Conservation (phyloP, 1,139 yeast genomes). For the Saccharomyces pastorianus region DNA sequence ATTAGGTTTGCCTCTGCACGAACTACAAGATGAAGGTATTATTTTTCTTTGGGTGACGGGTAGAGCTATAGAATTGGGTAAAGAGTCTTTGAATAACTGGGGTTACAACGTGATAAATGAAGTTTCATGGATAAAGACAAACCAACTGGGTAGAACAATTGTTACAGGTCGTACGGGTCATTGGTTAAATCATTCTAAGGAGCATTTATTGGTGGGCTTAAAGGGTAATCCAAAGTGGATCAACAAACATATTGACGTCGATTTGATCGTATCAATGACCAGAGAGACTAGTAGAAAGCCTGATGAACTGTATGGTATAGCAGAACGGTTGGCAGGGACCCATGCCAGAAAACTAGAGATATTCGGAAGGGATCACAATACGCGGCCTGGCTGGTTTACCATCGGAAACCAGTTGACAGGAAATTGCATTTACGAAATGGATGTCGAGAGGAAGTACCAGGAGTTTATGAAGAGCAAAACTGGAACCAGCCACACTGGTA, state of each 20-base stretch:
- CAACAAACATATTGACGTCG: slow-evolving; percentile 56
- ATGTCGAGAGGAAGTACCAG: slow-evolving; percentile 35
- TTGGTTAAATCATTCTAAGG: slow-evolving; percentile 93
- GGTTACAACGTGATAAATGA: slow-evolving; percentile 76
- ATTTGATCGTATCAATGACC: slow-evolving; percentile 71
- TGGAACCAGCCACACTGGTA: neutral
- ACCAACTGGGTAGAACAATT: slow-evolving; percentile 78
- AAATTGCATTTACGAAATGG: slow-evolving; percentile 44
- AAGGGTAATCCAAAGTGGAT: slow-evolving; percentile 81
- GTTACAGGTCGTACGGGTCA: slow-evolving; percentile 96
- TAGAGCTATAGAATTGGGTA: slow-evolving; percentile 79
- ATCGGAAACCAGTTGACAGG: slow-evolving; percentile 64
- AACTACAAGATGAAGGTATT: slow-evolving; percentile 75
- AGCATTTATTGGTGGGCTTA: slow-evolving; percentile 75
- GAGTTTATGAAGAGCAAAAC: slow-evolving; percentile 5
- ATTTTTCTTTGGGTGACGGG: slow-evolving; percentile 91
- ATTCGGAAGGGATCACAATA: slow-evolving; percentile 80
- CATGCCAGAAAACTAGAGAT: slow-evolving; percentile 74
- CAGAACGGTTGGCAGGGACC: slow-evolving; percentile 73
- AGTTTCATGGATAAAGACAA: slow-evolving; percentile 82
- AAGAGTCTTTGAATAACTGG: slow-evolving; percentile 70
- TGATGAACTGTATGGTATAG: slow-evolving; percentile 77
- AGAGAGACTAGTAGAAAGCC: slow-evolving; percentile 89
- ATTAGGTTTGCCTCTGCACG: slow-evolving; percentile 53
- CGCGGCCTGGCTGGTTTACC: slow-evolving; percentile 87